Base-by-base conservation (phyloP, 2,329 filamentous ascomycete species). In the Aspergillus intermedius region DNA sequence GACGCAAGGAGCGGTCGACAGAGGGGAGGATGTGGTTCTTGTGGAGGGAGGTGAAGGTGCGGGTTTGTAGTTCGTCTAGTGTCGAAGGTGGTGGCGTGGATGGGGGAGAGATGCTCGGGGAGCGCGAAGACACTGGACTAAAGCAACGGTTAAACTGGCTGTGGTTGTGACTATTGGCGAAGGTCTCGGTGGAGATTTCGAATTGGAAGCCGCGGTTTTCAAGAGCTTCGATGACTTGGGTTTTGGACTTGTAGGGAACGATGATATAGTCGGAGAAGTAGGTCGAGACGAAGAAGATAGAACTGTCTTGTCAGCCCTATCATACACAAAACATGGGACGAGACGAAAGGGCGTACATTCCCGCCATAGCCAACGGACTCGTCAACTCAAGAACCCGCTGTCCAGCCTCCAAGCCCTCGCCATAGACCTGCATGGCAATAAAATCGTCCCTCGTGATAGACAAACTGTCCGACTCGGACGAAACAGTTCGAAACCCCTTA, bases 201-300 rank as follows among this genome's bases (percentile, higher is more conserved):
- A 96, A 91, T 59, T 86, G 83, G 63, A 96, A 96, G 1, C 90
- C 90, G 42, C 86, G 82, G 15, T 83, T 80, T 51, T 91, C 77
- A 4, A 97, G 76, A 0, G 89, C 86, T 49, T 83, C 77, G 30
- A 89, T 82, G 43, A 97, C 91, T 35, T 83, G 84, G 22, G 79
- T 73, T 45, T 86, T 83, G 60, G 86, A 83, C 63, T 84, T 87
- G 46, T 78, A 78, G 0, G 93, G 91, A 1, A 96, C 89, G 32
- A 97, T 79, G 59, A 98, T 94, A 70, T 95, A 97, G 72, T 98
- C 91, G 30, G 88, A 93, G 71, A 95, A 97, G 71, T 97, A 98
- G 28, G 90, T 96, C 3, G 91, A 96, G 67, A 96, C 95, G 78
- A 97, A 97, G 76, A 97, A 96, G 63, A 98, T 95, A 46, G 91